Evolutionary conservation across 2,329 filamentous ascomycete genomes (phyloP).

Genomic region (Aspergillus ochraceoroseus): DNA sequence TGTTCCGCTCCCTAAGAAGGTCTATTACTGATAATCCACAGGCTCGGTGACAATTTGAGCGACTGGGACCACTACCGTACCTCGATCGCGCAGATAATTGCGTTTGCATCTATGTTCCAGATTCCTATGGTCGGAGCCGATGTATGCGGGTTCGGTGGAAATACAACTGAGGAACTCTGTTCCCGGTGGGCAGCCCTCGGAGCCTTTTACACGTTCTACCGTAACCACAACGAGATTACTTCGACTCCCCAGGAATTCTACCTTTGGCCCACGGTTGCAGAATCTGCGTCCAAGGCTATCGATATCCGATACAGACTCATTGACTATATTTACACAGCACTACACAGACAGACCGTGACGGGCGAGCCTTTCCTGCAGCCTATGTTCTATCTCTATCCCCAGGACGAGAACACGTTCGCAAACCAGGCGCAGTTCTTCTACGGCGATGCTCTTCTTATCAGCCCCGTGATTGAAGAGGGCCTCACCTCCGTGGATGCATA

Average conservation of each 20-base stretch:
- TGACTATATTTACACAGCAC: conserved; percentile 72
- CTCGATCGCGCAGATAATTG: conserved; percentile 56
- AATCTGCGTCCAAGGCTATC: conserved; percentile 64
- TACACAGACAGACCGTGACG: conserved; percentile 55
- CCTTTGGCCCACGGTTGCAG: conserved; percentile 59
- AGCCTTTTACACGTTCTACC: conserved; percentile 70
- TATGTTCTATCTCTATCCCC: conserved; percentile 66
- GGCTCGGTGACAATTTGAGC: conserved; percentile 58
- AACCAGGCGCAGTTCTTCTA: conserved; percentile 58
- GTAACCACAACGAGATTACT: conserved; percentile 61
- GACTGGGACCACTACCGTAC: conserved; percentile 57
- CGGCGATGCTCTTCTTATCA: conserved; percentile 53
- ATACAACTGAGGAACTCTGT: conserved; percentile 64
- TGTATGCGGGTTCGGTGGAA: conserved; percentile 68
- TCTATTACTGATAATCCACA: conserved; percentile 15
- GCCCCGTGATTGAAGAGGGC: conserved; percentile 52
- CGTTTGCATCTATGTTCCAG: conserved; percentile 62
- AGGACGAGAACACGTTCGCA: conserved; percentile 49
- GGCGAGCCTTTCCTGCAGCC: conserved; percentile 65
- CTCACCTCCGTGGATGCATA: conserved; percentile 52
- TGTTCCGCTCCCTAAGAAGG: background rate
- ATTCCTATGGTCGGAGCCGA: conserved; percentile 66
- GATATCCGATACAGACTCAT: conserved; percentile 69
- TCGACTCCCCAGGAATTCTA: conserved; percentile 67
- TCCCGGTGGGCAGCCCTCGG: conserved; percentile 70